phyloP scores from a whole-genome alignment of 805 yeast genomes.

The Barnettozyma californica region DNA sequence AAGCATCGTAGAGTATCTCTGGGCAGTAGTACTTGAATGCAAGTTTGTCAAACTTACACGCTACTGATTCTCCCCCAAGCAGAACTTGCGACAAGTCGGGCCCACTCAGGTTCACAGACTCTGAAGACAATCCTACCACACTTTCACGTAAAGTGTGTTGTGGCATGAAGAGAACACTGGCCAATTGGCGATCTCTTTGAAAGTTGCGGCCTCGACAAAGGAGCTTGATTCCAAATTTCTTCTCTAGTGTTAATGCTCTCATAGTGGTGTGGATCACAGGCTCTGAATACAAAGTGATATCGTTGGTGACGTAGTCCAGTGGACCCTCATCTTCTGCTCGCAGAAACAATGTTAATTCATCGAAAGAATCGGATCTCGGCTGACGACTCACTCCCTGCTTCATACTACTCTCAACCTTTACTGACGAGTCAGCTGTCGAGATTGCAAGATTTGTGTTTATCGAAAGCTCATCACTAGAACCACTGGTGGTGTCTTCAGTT shows the following conservation, averaged over 20 bases:
- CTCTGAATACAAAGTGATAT: neutral
- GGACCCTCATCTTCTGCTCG: neutral
- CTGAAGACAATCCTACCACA: neutral
- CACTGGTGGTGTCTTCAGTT: neutral
- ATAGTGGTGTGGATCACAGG: neutral
- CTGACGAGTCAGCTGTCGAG: neutral
- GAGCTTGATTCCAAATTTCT: conserved; percentile 1
- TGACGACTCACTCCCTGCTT: neutral
- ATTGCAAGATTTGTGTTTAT: neutral
- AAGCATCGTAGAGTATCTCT: neutral
- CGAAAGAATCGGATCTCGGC: neutral
- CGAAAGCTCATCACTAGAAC: neutral
- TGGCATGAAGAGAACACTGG: neutral
- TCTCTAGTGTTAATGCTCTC: neutral
- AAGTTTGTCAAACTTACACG: neutral
- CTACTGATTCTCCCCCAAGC: no score
- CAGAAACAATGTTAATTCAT: neutral
- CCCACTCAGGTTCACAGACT: no score
- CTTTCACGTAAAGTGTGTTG: neutral
- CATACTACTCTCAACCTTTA: neutral
- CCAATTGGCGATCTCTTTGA: neutral
- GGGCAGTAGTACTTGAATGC: neutral
- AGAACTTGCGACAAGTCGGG: no score
- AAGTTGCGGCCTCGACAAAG: neutral
- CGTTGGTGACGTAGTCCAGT: neutral